Base-by-base conservation (phyloP, 352 stramenopile species). In the Phytopythium cucurbitacearum region DNA sequence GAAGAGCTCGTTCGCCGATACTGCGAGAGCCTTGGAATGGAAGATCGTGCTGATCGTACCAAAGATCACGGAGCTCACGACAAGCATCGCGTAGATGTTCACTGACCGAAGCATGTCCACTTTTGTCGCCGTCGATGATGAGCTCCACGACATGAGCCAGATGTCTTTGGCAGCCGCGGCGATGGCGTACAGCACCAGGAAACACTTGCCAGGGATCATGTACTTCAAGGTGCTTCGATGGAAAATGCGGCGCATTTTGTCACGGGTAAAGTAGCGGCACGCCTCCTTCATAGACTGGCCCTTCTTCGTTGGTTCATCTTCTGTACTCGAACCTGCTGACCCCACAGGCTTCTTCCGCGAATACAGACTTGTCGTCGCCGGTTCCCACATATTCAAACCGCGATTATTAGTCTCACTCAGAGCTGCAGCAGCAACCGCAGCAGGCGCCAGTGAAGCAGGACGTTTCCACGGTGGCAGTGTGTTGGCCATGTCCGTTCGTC, bases 111-210 rank as follows among this genome's bases (percentile, higher is more conserved):
- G 39, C 65, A 71, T 71, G 7, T 56, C 45, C 11, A 12, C 8
- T 21, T 44, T 37, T 4, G 40, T 48, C 7, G n/a, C 21, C 16
- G 35, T 12, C 0, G 47, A 51, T n/a, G 53, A 62, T 9, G 63
- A 56, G 39, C 68, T 77, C 68, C 68, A 77, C 7, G 54, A 60
- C 56, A 77, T 67, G 28, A 77, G 62, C 32, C 65, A 73, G 4
- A 77, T 44, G 38, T 77, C 65, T 40, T 70, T 77, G 12, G 62
- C 46, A 1, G 59, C 67, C 36, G 59, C 52, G 15, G 59, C 62
- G 12, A 69, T 51, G 7, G 59, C 58, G 46, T 69, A 72, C 8
- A 65, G 49, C 43, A 74, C 52, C 9, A 72, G 53, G 15, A 72
- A 68, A 6, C 69, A n/a, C 44, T 71, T 66, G 15, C 55, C 57